Evolutionary conservation across 2,329 filamentous ascomycete species (phyloP).

Genomic region (Phialocephala subalpina): DNA sequence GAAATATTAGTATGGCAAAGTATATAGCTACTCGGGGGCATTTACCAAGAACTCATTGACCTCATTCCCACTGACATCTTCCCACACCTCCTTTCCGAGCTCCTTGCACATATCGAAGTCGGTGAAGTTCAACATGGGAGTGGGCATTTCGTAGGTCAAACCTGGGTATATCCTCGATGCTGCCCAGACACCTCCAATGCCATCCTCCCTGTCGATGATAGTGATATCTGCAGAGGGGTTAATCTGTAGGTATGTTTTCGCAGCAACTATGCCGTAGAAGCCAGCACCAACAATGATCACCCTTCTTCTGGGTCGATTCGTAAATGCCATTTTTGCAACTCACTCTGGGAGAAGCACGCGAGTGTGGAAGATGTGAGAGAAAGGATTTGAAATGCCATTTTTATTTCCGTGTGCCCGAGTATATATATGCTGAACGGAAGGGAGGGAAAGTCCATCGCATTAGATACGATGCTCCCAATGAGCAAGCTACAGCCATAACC

Average conservation of each 20-base stretch:
- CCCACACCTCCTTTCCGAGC: slow-evolving; percentile 20
- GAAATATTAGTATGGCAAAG: background rate
- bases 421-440: too few relatives aligned
- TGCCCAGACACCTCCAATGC: slow-evolving; percentile 75
- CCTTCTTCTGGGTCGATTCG: background rate
- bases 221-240: slow-evolving; percentile 63
- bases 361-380: background rate
- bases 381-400: background rate
- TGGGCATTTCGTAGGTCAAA: slow-evolving; percentile 51
- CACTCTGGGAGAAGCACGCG: background rate
- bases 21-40: background rate
- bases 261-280: slow-evolving; percentile 63
- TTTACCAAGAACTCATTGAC: slow-evolving; percentile 23
- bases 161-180: slow-evolving; percentile 70
- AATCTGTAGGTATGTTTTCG: slow-evolving; percentile 66
- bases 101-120: slow-evolving; percentile 26
- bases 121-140: slow-evolving; percentile 22
- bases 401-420: too few relatives aligned
- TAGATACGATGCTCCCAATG: background rate
- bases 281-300: slow-evolving; percentile 44
- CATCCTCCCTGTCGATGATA: slow-evolving; percentile 63
- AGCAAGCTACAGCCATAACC: too few relatives aligned
- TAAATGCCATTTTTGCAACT: background rate
- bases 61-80: slow-evolving; percentile 19
- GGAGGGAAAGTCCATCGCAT: too few relatives aligned